Evolutionary conservation across 2,329 filamentous ascomycete genomes (phyloP).

Genomic region (Trichoderma guizhouense): DNA sequence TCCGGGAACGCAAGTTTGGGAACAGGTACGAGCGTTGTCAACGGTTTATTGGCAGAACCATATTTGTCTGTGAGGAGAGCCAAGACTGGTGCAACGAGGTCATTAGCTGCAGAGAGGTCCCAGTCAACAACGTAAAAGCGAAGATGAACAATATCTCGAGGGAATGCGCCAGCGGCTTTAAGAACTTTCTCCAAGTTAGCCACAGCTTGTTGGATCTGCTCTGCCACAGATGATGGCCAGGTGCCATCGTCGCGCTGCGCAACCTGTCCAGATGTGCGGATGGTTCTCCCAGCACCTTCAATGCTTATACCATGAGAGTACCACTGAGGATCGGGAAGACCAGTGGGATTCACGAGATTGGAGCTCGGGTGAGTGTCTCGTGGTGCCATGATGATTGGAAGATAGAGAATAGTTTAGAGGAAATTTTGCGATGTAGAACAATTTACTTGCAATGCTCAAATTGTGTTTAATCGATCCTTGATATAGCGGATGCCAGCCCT

Average conservation of each 20-base stretch:
- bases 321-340: background rate
- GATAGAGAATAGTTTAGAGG: background rate
- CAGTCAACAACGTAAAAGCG: conserved; percentile 1
- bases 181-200: background rate
- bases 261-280: background rate
- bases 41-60: background rate
- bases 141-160: background rate
- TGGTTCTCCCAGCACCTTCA: background rate
- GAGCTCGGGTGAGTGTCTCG: background rate
- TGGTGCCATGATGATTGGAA: background rate
- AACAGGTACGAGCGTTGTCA: conserved; percentile 8
- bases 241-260: background rate
- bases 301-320: background rate
- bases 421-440: background rate
- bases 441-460: background rate
- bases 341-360: background rate
- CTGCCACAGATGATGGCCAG: background rate
- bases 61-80: background rate
- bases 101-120: background rate
- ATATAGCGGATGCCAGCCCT: background rate
- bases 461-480: background rate
- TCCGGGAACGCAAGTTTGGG: background rate
- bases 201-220: background rate
- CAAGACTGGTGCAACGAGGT: background rate
- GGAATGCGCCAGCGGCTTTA: background rate